Evolutionary conservation across 192 early-diverging fungal species (phyloP).

Genomic region (Entomortierella parvispora): DNA sequence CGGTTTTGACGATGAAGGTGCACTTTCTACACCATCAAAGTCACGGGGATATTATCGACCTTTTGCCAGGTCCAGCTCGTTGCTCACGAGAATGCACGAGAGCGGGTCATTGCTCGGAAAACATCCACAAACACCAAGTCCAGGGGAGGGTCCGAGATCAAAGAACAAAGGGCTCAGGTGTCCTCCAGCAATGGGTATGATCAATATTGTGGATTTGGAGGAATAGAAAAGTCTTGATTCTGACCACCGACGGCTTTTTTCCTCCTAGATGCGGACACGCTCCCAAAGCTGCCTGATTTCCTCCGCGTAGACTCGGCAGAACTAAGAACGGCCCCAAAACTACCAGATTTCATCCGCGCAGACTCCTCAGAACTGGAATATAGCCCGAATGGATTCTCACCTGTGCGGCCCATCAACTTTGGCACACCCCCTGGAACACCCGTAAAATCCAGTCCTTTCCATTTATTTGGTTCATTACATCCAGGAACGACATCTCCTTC

Average conservation of each 20-base stretch:
- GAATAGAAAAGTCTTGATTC: neutral
- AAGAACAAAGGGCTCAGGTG: constrained; percentile 31
- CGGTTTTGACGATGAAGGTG: neutral
- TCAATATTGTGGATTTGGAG: too few species aligned
- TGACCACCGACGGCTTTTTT: neutral
- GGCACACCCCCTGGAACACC: constrained; percentile 39
- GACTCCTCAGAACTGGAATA: constrained; percentile 3
- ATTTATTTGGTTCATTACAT: neutral
- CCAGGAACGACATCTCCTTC: constrained; percentile 4
- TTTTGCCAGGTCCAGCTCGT: constrained; percentile 10
- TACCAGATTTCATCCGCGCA: constrained; percentile 15
- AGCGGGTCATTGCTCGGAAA: constrained; percentile 40
- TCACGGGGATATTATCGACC: neutral
- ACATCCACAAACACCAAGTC: constrained; percentile 44
- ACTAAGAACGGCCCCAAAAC: too few species aligned
- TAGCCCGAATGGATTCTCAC: constrained; percentile 9
- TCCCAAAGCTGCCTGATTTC: too few species aligned
- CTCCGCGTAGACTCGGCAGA: too few species aligned
- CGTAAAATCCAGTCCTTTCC: neutral
- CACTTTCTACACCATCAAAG: constrained; percentile 30
- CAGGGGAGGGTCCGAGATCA: constrained; percentile 16
- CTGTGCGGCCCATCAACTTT: constrained; percentile 32
- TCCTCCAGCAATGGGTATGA: constrained; percentile 5
- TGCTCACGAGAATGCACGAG: constrained; percentile 29
- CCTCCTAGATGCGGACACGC: neutral